Evolutionary conservation across 2,329 filamentous ascomycete species (phyloP).

Genomic region (Orbilia javanica): DNA sequence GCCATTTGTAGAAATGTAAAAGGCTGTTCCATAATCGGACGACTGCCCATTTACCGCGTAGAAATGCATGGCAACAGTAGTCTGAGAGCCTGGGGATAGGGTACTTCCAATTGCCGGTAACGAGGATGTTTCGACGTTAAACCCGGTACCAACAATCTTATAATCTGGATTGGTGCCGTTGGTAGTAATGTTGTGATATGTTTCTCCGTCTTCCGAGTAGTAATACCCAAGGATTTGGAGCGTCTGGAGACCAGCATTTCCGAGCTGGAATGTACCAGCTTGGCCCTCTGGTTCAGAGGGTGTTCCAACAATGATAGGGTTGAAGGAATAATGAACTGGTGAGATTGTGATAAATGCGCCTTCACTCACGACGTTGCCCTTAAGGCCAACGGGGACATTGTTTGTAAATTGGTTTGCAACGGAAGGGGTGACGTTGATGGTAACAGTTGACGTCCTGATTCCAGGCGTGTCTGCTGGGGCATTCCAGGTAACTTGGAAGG

Average conservation of each 20-base stretch:
- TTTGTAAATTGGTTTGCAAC: constrained; percentile 65
- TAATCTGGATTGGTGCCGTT: constrained; percentile 58
- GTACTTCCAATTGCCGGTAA: constrained; percentile 63
- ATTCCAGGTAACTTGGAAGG: constrained; percentile 64
- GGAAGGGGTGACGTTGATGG: constrained; percentile 63
- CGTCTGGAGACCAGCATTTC: constrained; percentile 65
- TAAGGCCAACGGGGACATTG: constrained; percentile 65
- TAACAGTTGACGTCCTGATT: constrained; percentile 64
- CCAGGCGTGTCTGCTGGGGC: constrained; percentile 30
- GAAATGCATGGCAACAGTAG: constrained; percentile 64
- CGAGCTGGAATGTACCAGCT: constrained; percentile 64
- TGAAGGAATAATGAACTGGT: constrained; percentile 66
- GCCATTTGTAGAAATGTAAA: constrained; percentile 65
- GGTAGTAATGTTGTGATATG: constrained; percentile 63
- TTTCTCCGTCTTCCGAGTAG: constrained; percentile 63
- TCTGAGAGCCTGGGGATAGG: constrained; percentile 63
- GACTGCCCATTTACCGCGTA: constrained; percentile 61
- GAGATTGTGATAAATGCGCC: constrained; percentile 65
- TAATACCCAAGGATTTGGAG: constrained; percentile 65
- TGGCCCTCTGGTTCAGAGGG: constrained; percentile 62
- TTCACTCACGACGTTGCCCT: constrained; percentile 65
- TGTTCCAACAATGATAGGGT: constrained; percentile 65
- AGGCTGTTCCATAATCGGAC: constrained; percentile 64
- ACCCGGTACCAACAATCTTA: constrained; percentile 64
- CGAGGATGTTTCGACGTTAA: constrained; percentile 62